Conservation (phyloP, 1,284 basidiomycete genomes). For the Tranzscheliella williamsii region DNA sequence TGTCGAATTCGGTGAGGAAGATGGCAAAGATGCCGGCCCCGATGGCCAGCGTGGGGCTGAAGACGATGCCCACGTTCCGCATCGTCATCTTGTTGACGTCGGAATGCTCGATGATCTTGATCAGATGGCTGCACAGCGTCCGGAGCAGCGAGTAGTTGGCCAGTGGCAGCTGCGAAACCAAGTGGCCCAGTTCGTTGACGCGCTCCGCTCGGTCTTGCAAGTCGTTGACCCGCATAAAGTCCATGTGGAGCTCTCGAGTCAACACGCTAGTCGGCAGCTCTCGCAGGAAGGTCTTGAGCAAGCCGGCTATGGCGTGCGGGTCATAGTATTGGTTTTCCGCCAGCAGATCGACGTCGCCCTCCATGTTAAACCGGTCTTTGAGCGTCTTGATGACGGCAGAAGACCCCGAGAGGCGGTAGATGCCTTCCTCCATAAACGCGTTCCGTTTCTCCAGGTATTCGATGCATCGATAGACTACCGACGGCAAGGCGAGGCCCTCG, state of each 20-base stretch:
- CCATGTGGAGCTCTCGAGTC: slow-evolving; percentile 51
- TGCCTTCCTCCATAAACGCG: slow-evolving; percentile 94
- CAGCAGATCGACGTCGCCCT: slow-evolving; percentile 56
- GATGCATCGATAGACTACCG: slow-evolving; percentile 85
- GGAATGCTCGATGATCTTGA: slow-evolving; percentile 89
- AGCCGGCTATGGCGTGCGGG: slow-evolving; percentile 53
- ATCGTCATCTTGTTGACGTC: slow-evolving; percentile 96
- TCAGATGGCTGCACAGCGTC: slow-evolving; percentile 90
- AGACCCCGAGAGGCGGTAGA: slow-evolving; percentile 74
- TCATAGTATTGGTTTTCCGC: slow-evolving; percentile 47
- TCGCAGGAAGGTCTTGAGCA: slow-evolving; percentile 57
- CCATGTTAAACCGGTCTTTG: slow-evolving; percentile 87
- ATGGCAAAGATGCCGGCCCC: slow-evolving; percentile 53
- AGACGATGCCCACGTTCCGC: slow-evolving; percentile 97
- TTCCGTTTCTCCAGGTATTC: slow-evolving; percentile 70
- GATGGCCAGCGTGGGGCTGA: slow-evolving; percentile 57
- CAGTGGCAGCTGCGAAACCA: slow-evolving; percentile 83
- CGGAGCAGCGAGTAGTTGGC: slow-evolving; percentile 92
- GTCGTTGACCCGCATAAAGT: slow-evolving; percentile 65
- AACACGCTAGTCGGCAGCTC: slow-evolving; percentile 54
- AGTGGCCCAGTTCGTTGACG: slow-evolving; percentile 79
- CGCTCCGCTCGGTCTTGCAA: slow-evolving; percentile 84
- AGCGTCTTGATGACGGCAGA: slow-evolving; percentile 85
- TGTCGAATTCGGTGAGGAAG: slow-evolving; percentile 55
- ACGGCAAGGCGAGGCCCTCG: slow-evolving; percentile 75